Base-by-base conservation (phyloP, 1,284 basidiomycete genomes). In the Tausonia pullulans region DNA sequence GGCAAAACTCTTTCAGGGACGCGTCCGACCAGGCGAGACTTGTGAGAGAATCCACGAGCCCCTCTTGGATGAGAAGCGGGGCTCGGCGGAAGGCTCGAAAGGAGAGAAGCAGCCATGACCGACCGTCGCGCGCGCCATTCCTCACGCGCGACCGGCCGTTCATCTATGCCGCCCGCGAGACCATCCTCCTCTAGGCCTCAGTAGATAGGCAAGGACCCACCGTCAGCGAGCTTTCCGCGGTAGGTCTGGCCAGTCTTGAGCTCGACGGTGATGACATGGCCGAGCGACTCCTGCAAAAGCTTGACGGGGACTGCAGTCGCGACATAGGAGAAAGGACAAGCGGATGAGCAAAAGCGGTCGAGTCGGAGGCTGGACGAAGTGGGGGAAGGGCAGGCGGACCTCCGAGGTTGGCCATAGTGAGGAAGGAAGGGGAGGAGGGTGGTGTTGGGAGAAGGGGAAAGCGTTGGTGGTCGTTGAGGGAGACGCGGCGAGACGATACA, bases 231-330 rank as follows among this genome's bases (percentile, higher is more conserved):
- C 78, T 97, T 98, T 71, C 96, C 96, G 67, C 96, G 83, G 78
- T 98, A 99, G 66, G 96, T 84, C 77, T 96, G 87, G 4, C 63
- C 61, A 2, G 92, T 97, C 79, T 98, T 98, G 67, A 98, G 84
- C 78, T 99, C 96, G 55, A 97, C 92, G 3, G 95, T 98, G 71
- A 99, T 89, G 67, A 98, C 82, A 72, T 99, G 96, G 49, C 96
- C 96, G 53, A 98, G 81, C 65, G 91, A 90, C 79, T 94, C 91
- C 73, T 95, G 91, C 56, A 95, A 80, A 55, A 95, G 84, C 77
- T 95, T 95, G 70, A 94, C 87, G 69, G 91, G 91, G 63, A 95
- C 88, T 75, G 90, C 16, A 11, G 52, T 39, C 16, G 52, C 8
- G 5, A 11, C 14, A 13, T 9, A 11, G 5, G n/a, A 6, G 52